phyloP scores from a whole-genome alignment of 176 grass and related monocot species.

The Zea luxurians region DNA sequence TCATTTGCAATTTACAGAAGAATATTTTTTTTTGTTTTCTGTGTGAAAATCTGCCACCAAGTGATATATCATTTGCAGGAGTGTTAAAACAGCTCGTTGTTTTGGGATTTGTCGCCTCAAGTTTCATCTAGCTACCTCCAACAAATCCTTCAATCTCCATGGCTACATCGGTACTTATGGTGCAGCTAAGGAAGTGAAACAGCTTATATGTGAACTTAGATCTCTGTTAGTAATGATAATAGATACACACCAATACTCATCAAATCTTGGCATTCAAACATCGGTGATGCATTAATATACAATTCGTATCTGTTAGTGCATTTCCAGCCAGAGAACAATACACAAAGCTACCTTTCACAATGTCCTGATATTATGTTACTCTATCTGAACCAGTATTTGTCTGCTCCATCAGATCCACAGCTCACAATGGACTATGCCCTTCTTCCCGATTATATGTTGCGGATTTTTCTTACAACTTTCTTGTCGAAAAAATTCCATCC shows the following conservation, averaged over 20 bases:
- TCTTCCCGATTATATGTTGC: slow-evolving; percentile 61
- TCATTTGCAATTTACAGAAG: no score
- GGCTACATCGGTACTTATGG: no score
- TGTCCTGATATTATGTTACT: slow-evolving; percentile 3
- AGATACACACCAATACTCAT: background rate
- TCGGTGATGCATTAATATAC: background rate
- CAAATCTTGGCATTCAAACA: background rate
- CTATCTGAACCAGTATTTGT: background rate
- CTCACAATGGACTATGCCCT: slow-evolving; percentile 64
- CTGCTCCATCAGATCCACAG: slow-evolving; percentile 42
- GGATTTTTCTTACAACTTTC: slow-evolving; percentile 98
- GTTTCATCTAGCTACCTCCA: no score
- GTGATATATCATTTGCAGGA: no score
- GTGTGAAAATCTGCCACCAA: no score
- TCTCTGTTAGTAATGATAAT: no score
- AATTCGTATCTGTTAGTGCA: background rate
- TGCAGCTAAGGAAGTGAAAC: no score
- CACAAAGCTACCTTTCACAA: slow-evolving; percentile 9
- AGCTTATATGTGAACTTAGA: no score
- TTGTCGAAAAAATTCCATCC: slow-evolving; percentile 81
- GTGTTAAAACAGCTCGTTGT: no score
- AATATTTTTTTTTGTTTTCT: no score
- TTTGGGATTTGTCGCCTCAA: no score
- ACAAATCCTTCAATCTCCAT: no score
- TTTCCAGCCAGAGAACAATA: background rate